Evolutionary conservation across 345 rosid species (phyloP), one percentile per base, ranked within the genome.

Genomic region (Hibiscus trionum): DNA sequence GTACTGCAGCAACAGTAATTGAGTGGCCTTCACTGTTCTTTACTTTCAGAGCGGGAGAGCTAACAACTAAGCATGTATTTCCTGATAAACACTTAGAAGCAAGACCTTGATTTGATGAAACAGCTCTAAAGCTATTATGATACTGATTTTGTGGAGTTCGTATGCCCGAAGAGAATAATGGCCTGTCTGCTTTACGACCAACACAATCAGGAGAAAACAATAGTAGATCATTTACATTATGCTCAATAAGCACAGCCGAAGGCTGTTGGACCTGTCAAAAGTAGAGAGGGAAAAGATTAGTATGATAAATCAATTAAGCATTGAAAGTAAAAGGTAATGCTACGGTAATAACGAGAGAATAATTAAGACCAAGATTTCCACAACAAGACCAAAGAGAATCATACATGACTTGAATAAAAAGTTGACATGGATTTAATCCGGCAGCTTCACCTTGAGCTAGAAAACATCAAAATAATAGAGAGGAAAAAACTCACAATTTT

Each of bases 131-230:
- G 66, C 74, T 79, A 81, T 72, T 84, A 61, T 63, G 80, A 72
- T 77, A 71, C 60, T 80, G 83, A 77, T 75, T 90, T 79, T 80
- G 80, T 50, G 93, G 97, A 60, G 90, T 85, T 70, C 39, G 75
- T 58, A 73, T 55, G 56, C 75, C 79, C 31, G 86, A 79, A 70
- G 81, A 76, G 33, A 71, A 58, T 50, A 77, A 69, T 64, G 82
- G 16, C 70, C 79, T 81, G 56, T 78, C 86, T 64, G 80, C 84
- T 75, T 79, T 83, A 39, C 72, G 59, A 63, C 79, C 78, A 77
- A 71, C 78, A 82, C 80, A 86, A 75, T 81, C 74, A 70, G 96
- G 91, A 80, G 96, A 80, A 79, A 86, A 82, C 72, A 84, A 53
- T 47, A 72, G 70, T 71, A 77, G 58, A 79, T 89, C 86, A 72